Evolutionary conservation across 306 rosid genomes (phyloP).

Genomic region (Castanea crenata): DNA sequence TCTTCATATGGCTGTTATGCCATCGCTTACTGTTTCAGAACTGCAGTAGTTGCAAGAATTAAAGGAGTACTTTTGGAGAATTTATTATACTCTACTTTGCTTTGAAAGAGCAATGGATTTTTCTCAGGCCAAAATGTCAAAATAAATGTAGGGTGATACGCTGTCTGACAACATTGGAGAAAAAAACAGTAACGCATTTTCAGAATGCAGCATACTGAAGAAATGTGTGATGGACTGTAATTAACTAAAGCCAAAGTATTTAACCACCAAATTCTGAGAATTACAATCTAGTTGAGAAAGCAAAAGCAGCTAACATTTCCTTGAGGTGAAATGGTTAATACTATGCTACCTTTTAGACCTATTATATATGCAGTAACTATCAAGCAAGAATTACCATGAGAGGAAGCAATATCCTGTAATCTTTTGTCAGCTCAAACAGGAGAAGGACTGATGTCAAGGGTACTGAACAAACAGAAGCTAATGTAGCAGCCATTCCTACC

Average conservation of each 20-base stretch:
- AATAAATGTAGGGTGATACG: not conserved
- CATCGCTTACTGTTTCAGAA: conserved; percentile 6
- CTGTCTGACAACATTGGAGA: not conserved
- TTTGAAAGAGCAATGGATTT: not conserved
- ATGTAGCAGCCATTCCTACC: conserved; percentile 99
- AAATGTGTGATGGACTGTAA: not conserved
- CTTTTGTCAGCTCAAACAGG: conserved; percentile 97
- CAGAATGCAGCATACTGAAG: not conserved
- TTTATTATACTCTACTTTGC: not conserved
- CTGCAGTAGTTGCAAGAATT: conserved; percentile 13
- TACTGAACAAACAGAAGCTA: conserved; percentile 95
- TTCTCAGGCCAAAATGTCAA: conserved; percentile 4
- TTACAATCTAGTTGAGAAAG: not conserved
- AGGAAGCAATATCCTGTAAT: conserved; percentile 94
- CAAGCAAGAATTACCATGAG: conserved; percentile 76
- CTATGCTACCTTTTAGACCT: not conserved
- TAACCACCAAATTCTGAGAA: not conserved
- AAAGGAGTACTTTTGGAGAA: not conserved
- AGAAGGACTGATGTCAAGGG: conserved; percentile 97
- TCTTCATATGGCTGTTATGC: not conserved
- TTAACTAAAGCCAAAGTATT: not conserved
- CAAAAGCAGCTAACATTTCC: not conserved
- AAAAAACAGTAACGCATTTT: not conserved
- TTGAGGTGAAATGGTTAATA: not conserved
- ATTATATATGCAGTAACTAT: not conserved